These are phyloP conservation scores for Mycena leptocephala DNA, from an alignment of 768 basidiomycete species.

Conservation along the genomic window DNA sequence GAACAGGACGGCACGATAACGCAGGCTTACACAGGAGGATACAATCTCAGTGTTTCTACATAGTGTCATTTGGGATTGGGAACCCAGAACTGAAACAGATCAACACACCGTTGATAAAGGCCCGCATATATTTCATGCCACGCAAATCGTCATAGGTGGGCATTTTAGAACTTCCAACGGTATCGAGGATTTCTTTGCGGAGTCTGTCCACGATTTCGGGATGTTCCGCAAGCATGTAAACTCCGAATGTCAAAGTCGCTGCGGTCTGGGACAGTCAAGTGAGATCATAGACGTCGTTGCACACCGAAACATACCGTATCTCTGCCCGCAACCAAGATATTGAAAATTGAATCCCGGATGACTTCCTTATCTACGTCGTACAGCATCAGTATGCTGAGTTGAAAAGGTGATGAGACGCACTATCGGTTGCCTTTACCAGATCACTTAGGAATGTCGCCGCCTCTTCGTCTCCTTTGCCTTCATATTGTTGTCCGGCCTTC, in stretches of 20 bases:
- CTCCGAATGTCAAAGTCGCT: conserved; percentile 50
- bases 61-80: neutral
- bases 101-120: conserved; percentile 48
- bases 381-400: neutral
- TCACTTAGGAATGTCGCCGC: conserved; percentile 61
- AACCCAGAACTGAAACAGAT: neutral
- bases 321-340: conserved; percentile 42
- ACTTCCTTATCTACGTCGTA: conserved; percentile 29
- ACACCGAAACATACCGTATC: conserved; percentile 47
- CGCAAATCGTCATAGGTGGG: conserved; percentile 56
- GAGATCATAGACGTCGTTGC: neutral
- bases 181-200: conserved; percentile 52
- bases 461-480: conserved; percentile 25
- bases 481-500: conserved; percentile 29
- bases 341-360: conserved; percentile 40
- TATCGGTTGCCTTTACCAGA: conserved; percentile 60
- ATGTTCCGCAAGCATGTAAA: conserved; percentile 59
- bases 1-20: neutral
- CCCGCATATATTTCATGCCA: conserved; percentile 59
- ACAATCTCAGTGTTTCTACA: conserved; percentile 32
- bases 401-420: conserved; percentile 44
- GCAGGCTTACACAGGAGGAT: conserved; percentile 31
- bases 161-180: conserved; percentile 43
- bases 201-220: conserved; percentile 50
- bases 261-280: conserved; percentile 43